Percentiles rank a stretch among this genome's conserved stretches.
Conservation (phyloP, 2,329 filamentous ascomycete species). For the Lecanicillium sp. region DNA sequence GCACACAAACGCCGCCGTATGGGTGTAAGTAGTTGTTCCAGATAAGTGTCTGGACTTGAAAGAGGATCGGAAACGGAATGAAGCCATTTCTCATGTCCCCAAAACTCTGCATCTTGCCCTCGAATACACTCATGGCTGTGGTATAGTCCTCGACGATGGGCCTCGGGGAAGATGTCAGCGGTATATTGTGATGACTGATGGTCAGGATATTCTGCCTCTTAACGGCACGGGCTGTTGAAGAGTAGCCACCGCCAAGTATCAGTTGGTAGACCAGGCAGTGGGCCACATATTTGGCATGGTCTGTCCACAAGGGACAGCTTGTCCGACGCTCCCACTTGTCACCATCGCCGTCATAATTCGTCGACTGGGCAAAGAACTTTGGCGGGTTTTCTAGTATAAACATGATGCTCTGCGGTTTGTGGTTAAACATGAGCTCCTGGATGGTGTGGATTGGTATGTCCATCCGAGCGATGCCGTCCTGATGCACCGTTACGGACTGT, state of each 20-base stretch:
- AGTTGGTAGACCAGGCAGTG: conserved; percentile 42
- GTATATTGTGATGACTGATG: conserved; percentile 20
- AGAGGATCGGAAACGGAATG: conserved; percentile 47
- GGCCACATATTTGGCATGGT: conserved; percentile 30
- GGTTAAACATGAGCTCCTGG: conserved; percentile 36
- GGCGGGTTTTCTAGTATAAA: conserved; percentile 48
- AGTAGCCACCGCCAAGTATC: conserved; percentile 20
- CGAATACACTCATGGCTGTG: conserved; percentile 27
- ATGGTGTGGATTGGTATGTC: conserved; percentile 29
- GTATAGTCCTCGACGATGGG: conserved; percentile 18
- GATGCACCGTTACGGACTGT: conserved; percentile 35
- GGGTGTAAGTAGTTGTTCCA: conserved; percentile 59
- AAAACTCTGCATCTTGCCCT: conserved; percentile 23
- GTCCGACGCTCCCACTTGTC: conserved; percentile 24
- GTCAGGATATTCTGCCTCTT: conserved; percentile 20
- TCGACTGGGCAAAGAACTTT: conserved; percentile 35
- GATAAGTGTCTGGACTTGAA: conserved; percentile 58
- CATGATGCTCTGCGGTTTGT: conserved; percentile 33
- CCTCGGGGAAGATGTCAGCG: not conserved
- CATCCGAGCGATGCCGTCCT: conserved; percentile 3
- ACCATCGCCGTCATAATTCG: not conserved
- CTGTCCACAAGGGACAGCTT: conserved; percentile 19
- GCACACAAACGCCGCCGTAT: conserved; percentile 39
- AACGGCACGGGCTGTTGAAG: conserved; percentile 21
- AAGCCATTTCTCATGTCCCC: conserved; percentile 22